phyloP scores from a whole-genome alignment of 371 early-diverging fungal genomes.

The Thermomucor indicae-seudaticae region DNA sequence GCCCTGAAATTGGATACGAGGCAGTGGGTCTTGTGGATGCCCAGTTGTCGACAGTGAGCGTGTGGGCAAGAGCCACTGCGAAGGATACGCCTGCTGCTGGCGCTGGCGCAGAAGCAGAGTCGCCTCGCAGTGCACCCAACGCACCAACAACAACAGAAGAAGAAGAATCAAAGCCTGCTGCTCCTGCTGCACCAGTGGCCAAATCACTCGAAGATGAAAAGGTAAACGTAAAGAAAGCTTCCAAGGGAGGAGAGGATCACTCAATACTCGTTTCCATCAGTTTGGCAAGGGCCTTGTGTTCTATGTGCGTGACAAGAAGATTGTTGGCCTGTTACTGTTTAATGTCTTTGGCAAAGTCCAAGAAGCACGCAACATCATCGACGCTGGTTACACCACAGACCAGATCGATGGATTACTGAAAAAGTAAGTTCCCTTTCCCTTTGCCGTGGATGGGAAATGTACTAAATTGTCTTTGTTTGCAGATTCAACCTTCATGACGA shows the following conservation, averaged over 20 bases:
- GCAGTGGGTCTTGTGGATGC: constrained; percentile 71
- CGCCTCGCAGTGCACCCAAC: constrained; percentile 27
- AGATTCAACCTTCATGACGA: constrained; percentile 3
- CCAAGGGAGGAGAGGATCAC: background rate
- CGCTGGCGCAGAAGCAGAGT: constrained; percentile 31
- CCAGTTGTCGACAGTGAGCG: constrained; percentile 62
- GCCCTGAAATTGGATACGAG: constrained; percentile 74
- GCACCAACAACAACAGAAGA: constrained; percentile 22
- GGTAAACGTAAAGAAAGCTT: constrained; percentile 2
- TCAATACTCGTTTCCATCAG: constrained; percentile 27
- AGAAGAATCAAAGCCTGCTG: constrained; percentile 29
- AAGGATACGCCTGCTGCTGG: constrained; percentile 45
- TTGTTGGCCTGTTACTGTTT: constrained; percentile 66
- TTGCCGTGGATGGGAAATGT: background rate
- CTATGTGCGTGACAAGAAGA: constrained; percentile 60
- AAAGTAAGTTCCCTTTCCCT: constrained; percentile 19
- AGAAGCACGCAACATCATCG: constrained; percentile 67
- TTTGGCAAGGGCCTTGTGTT: constrained; percentile 72
- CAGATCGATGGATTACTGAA: constrained; percentile 41
- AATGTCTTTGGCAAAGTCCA: constrained; percentile 70
- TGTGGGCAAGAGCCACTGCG: constrained; percentile 67
- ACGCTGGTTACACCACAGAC: constrained; percentile 39
- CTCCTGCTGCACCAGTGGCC: constrained; percentile 12
- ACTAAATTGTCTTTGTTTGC: no score
- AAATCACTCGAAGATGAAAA: constrained; percentile 38